Conservation (phyloP, 805 yeast genomes). For the Candida nanaspora region DNA sequence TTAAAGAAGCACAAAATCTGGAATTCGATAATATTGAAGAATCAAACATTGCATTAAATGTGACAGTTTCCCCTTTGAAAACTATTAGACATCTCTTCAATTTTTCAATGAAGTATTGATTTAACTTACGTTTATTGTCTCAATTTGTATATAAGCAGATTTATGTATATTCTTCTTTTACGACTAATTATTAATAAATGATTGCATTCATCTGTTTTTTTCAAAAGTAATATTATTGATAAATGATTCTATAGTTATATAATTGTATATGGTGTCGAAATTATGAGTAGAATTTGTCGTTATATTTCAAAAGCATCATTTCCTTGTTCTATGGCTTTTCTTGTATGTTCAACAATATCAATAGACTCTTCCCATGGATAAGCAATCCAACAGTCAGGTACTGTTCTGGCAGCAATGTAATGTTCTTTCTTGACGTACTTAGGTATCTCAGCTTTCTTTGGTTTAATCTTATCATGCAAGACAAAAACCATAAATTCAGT, state of each 20-base stretch:
- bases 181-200: too few species aligned
- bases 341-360: constrained; percentile 68
- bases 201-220: too few species aligned
- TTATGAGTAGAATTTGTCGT: too few species aligned
- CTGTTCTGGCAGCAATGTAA: constrained; percentile 68
- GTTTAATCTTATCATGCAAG: constrained; percentile 67
- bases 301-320: constrained; percentile 36
- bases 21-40: constrained; percentile 16
- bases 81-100: not conserved
- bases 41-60: constrained; percentile 12
- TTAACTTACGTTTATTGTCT: constrained; percentile 4
- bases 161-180: not conserved
- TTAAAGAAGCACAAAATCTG: constrained; percentile 14
- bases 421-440: constrained; percentile 50
- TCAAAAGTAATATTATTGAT: too few species aligned
- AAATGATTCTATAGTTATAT: too few species aligned
- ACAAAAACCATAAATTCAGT: constrained; percentile 73
- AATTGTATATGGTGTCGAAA: not conserved
- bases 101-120: not conserved
- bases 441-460: constrained; percentile 68
- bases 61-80: constrained; percentile 4
- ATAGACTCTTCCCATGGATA: constrained; percentile 83
- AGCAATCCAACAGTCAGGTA: constrained; percentile 79
- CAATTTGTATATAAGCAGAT: constrained; percentile 7
- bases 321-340: constrained; percentile 67